Conservation (phyloP, 176 grass and related monocot species). For the Oryza australiensis region DNA sequence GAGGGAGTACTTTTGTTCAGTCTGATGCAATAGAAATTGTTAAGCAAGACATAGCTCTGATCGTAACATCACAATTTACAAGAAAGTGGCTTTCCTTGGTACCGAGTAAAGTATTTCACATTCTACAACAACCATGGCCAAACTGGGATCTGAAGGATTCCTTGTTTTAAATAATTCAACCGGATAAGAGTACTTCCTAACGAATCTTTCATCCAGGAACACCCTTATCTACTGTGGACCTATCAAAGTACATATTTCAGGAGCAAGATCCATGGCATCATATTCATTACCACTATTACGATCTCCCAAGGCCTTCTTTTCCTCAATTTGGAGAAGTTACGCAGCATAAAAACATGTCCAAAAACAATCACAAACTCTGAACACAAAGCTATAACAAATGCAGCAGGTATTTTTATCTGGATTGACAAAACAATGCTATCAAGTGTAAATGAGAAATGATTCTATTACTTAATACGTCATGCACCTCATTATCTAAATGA, state of each 20-base stretch:
- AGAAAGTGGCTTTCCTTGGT: background rate
- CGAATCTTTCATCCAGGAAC: too few species aligned
- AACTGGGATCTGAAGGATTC: background rate
- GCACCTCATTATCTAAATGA: background rate
- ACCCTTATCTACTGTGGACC: too few species aligned
- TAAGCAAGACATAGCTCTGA: background rate
- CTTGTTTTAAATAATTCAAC: too few species aligned
- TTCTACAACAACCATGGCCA: background rate
- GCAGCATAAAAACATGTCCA: background rate
- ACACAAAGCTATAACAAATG: background rate
- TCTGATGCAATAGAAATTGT: background rate
- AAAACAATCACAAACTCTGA: background rate
- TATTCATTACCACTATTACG: too few species aligned
- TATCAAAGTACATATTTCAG: too few species aligned
- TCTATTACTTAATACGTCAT: background rate
- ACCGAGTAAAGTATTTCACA: background rate
- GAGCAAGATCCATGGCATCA: too few species aligned
- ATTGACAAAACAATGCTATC: background rate
- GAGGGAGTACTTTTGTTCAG: background rate
- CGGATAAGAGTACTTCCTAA: too few species aligned
- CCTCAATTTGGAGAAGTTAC: background rate
- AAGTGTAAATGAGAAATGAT: background rate
- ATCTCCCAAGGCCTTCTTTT: too few species aligned
- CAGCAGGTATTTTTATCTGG: background rate
- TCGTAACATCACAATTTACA: background rate